These are phyloP conservation scores for Eucalyptus pauciflora DNA, from an alignment of 345 rosid species.

Conservation along the genomic window DNA sequence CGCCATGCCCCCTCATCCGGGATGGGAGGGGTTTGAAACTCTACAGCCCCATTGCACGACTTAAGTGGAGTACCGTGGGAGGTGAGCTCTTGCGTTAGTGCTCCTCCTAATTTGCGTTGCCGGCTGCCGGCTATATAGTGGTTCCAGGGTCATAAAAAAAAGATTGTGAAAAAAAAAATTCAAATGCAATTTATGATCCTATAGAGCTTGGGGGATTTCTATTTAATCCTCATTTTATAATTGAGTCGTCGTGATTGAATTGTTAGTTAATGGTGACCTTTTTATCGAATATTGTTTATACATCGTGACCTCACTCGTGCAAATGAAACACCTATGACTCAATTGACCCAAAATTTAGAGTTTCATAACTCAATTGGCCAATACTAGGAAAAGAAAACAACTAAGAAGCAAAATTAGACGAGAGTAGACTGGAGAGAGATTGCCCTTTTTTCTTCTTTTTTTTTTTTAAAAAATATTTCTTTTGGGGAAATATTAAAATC, in stretches of 20 bases:
- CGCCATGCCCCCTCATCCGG: too few species aligned
- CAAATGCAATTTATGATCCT: neutral
- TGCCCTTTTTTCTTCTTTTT: too few species aligned
- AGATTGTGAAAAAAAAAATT: too few species aligned
- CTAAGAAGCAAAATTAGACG: neutral
- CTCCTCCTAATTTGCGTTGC: too few species aligned
- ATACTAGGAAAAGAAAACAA: fast-evolving
- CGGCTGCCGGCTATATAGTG: too few species aligned
- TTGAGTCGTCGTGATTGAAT: neutral
- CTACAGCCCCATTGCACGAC: too few species aligned
- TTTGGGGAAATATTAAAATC: neutral
- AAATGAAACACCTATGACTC: neutral
- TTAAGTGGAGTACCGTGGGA: too few species aligned
- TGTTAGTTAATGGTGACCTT: fast-evolving
- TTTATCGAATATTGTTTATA: neutral
- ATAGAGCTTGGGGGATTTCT: neutral
- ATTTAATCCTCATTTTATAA: neutral
- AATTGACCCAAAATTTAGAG: neutral
- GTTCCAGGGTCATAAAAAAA: too few species aligned
- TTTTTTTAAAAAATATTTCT: neutral
- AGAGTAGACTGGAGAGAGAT: neutral
- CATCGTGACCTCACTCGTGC: neutral
- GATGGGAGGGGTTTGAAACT: too few species aligned
- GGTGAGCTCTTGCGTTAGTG: too few species aligned
- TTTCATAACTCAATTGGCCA: neutral